Evolutionary conservation across 306 rosid genomes (phyloP), one percentile per base, ranked within the genome.

Genomic region (Geum urbanum): DNA sequence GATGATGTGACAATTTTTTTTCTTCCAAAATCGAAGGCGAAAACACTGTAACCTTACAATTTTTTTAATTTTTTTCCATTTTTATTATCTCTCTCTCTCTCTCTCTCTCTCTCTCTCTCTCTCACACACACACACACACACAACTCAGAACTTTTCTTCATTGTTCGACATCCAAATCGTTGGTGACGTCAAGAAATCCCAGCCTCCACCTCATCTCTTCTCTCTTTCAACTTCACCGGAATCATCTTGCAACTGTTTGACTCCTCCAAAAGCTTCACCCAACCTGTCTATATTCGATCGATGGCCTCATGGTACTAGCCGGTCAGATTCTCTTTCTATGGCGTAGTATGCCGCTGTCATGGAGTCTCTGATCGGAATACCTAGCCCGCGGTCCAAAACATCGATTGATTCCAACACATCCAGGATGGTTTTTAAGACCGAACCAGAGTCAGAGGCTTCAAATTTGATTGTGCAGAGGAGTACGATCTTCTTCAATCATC

Each of bases 271-370:
- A 27, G 32, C 32, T 27, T 27, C 32, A 27, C 32, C n/a, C n/a
- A 78, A 11, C 81, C 86, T 46, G 82, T 79, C 92, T 95, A 92
- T 3, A 92, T 81, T 67, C 87, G 67, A 47, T 56, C 56, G 2
- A 92, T 73, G 0, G 95, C 87, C 9, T 68, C 79, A 11, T 70
- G 49, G 60, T 74, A 90, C 69, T 78, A 82, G 1, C 77, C 82
- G 1, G 72, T 16, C 4, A 72, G 76, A 14, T 48, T 72, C 5
- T 78, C 81, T 7, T 74, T 72, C 7, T 15, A 92, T 84, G 0
- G 96, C 84, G 32, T 83, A 71, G 48, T 86, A 92, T 0, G 97
- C 98, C 1, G 74, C 75, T 24, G 71, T 84, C 82, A 85, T 80
- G 10, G 89, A 27, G 2, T 65, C 71, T 40, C 62, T 7, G 8